Percentiles rank a stretch among this genome's conserved stretches.
These are phyloP conservation scores for Harringtonia aguacate DNA, from an alignment of 2,329 filamentous ascomycete genomes.

Conservation along the genomic window DNA sequence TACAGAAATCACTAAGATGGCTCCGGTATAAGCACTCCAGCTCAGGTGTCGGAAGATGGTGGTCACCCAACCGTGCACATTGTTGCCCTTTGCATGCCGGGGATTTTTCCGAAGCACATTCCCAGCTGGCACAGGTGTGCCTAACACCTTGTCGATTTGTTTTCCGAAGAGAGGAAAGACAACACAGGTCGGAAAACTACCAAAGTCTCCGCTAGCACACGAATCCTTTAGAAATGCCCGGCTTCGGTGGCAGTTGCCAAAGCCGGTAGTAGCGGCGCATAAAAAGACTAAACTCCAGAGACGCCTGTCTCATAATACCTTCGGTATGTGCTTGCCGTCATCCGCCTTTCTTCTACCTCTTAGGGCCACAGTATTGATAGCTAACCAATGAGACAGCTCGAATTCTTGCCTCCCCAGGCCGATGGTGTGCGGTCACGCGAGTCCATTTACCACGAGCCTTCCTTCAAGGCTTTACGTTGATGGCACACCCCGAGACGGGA, in stretches of 20 bases:
- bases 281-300: conserved; percentile 35
- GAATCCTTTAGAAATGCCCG: conserved; percentile 34
- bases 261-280: conserved; percentile 20
- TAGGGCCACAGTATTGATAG: not conserved
- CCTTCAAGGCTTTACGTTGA: conserved; percentile 48
- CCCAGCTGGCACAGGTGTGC: no score
- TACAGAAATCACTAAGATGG: no score
- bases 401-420: conserved; percentile 7
- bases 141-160: no score
- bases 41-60: no score
- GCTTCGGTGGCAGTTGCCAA: conserved; percentile 28
- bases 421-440: conserved; percentile 10
- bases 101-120: no score
- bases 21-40: no score
- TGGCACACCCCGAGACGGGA: conserved; percentile 41
- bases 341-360: no score
- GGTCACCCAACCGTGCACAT: no score
- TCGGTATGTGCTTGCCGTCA: conserved; percentile 39
- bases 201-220: conserved; percentile 45
- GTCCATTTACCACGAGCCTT: conserved; percentile 33
- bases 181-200: conserved; percentile 20
- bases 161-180: not conserved
- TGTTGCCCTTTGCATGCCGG: no score
- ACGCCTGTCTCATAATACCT: conserved; percentile 51
- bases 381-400: conserved; percentile 35